phyloP scores from a whole-genome alignment of 2,329 filamentous ascomycete genomes.

The Trichoderma simmonsii region DNA sequence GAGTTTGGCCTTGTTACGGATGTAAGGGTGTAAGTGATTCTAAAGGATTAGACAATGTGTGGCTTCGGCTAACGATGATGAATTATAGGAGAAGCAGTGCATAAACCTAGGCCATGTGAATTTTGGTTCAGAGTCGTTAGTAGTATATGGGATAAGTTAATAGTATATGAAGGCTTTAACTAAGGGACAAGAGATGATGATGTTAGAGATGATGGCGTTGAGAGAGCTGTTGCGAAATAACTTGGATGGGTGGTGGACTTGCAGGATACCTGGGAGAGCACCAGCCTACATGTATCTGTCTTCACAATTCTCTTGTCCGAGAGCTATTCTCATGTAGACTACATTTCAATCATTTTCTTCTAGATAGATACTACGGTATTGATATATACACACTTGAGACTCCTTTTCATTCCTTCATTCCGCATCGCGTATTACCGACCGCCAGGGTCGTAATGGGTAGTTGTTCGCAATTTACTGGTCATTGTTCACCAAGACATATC shows the following conservation, averaged over 20 bases:
- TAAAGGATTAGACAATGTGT: neutral
- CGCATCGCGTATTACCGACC: neutral
- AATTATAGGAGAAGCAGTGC: neutral
- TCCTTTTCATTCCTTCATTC: neutral
- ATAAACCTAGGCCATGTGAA: neutral
- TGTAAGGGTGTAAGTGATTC: neutral
- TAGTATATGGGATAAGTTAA: neutral
- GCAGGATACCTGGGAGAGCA: neutral
- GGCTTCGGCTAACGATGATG: neutral
- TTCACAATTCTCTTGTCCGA: neutral
- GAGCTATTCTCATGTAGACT: neutral
- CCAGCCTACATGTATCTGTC: neutral
- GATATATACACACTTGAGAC: neutral
- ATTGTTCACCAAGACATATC: constrained; percentile 46
- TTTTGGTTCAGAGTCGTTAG: neutral
- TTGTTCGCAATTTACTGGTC: neutral
- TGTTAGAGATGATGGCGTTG: neutral
- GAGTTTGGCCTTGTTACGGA: neutral
- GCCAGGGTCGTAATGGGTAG: neutral
- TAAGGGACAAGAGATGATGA: neutral
- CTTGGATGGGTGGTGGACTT: neutral
- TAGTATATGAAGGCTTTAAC: neutral
- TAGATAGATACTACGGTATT: neutral
- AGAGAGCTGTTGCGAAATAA: neutral
- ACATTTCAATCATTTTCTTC: neutral